These are phyloP conservation scores for Ustulina deusta DNA, from an alignment of 2,329 filamentous ascomycete genomes.

Conservation along the genomic window DNA sequence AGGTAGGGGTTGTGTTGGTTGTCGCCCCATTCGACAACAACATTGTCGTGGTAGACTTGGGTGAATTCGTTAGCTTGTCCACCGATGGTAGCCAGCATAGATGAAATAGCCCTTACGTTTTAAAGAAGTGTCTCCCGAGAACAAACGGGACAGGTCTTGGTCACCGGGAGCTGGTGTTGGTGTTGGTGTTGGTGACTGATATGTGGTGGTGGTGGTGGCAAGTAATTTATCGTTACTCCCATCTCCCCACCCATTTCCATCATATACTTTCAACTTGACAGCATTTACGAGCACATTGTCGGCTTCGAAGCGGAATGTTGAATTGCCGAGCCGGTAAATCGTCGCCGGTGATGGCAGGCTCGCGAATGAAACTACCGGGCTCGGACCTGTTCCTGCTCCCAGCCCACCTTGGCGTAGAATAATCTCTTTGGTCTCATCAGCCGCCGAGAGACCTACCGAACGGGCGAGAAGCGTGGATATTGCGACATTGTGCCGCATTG, in stretches of 20 bases:
- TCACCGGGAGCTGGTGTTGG: too few species aligned
- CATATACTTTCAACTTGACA: constrained; percentile 19
- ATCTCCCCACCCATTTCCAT: not conserved
- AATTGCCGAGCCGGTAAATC: not conserved
- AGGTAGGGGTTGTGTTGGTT: not conserved
- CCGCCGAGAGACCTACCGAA: constrained; percentile 33
- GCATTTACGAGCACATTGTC: not conserved
- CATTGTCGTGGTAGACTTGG: constrained; percentile 21
- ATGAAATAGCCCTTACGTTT: not conserved
- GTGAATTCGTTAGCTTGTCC: not conserved
- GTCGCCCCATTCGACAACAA: constrained; percentile 30
- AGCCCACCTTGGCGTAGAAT: not conserved
- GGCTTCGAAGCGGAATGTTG: not conserved
- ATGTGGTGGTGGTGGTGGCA: too few species aligned
- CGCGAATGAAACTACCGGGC: constrained; percentile 31
- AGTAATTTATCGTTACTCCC: constrained; percentile 6
- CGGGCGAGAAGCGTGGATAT: constrained; percentile 44
- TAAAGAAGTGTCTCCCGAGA: not conserved
- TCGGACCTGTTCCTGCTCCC: constrained; percentile 17
- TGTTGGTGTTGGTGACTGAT: not conserved
- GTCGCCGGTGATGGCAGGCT: not conserved
- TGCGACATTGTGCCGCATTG: constrained; percentile 48
- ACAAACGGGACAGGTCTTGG: not conserved
- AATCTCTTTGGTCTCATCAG: constrained; percentile 17
- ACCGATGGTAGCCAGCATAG: not conserved